Percentiles rank a stretch among this genome's conserved stretches.
phyloP scores from a whole-genome alignment of 2,329 filamentous ascomycete genomes.

The Ceratocystis cacaofunesta region DNA sequence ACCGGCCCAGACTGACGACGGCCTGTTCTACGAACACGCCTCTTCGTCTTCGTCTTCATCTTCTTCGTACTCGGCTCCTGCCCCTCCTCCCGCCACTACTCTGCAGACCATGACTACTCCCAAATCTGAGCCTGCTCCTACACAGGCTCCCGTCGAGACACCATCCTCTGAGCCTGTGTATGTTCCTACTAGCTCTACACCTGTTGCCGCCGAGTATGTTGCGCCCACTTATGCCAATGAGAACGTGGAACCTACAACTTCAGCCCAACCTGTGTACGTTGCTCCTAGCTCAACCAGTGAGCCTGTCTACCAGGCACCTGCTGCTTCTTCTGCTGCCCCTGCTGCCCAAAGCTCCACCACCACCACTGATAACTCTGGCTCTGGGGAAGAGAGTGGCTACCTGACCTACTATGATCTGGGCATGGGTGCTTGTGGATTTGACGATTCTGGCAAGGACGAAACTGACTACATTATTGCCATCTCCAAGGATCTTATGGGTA shows the following conservation, averaged over 20 bases:
- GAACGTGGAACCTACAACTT: constrained; percentile 3
- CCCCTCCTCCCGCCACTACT: neutral
- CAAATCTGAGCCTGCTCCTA: constrained; percentile 19
- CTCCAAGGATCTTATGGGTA: constrained; percentile 47
- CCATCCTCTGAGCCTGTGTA: constrained; percentile 15
- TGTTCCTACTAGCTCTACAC: constrained; percentile 4
- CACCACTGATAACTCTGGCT: constrained; percentile 12
- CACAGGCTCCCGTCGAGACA: constrained; percentile 20
- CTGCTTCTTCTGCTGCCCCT: constrained; percentile 14
- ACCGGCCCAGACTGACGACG: neutral
- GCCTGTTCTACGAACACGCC: constrained; percentile 10
- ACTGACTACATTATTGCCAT: constrained; percentile 54
- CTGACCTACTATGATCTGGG: constrained; percentile 63
- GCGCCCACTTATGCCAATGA: neutral
- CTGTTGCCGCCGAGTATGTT: neutral
- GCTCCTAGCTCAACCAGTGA: constrained; percentile 21
- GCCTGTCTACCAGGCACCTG: constrained; percentile 16
- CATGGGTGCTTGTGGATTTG: constrained; percentile 51
- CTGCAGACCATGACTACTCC: neutral
- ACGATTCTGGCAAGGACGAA: constrained; percentile 41
- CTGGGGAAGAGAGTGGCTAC: constrained; percentile 36
- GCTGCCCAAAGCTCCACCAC: neutral
- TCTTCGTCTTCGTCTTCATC: constrained; percentile 10
- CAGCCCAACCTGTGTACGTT: neutral
- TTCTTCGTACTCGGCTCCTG: neutral